Evolutionary conservation across 257 asterid genomes (phyloP), one percentile per base, ranked within the genome.

Genomic region (Apocynum venetum): DNA sequence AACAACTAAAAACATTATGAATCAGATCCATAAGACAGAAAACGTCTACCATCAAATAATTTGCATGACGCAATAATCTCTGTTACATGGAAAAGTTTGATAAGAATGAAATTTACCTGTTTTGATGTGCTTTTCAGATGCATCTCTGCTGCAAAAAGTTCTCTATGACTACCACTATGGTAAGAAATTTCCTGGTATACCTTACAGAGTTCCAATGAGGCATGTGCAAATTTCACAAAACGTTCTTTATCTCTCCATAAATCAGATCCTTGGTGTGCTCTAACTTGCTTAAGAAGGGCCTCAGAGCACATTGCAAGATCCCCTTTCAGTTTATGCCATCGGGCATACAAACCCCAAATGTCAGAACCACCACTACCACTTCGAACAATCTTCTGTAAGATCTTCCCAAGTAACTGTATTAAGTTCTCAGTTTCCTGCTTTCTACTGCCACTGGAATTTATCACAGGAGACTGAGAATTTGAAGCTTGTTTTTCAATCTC

Each of bases 261-360:
- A 81, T 91, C 96, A 64, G 98, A 89, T 73, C 99, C 99, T 78
- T 89, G 94, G 78, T 91, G 91, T 1, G 97, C 89, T 83, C 99
- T 84, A 72, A 93, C 96, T 83, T 95, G 99, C 91, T 87, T 93
- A 31, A 93, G 97, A 52, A 89, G 92, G 57, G 98, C 98, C 87
- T 95, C 99, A 0, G 97, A 87, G 78, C 97, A 93, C 97, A 95
- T 95, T 60, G 87, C 60, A 63, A 93, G 86, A 88, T 95, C 98
- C 59, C 98, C 97, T 82, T 83, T 93, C 84, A 93, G 84, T 83
- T 82, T 88, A 84, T 95, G 97, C 98, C 98, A 95, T 86, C 92
- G 86, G 6, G 94, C 97, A 67, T 87, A 91, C 69, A 95, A 74
- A 38, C 97, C 98, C 98, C 98, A 95, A 35, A 81, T 72, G 31